Evolutionary conservation across 2,329 filamentous ascomycete species (phyloP), one percentile per base, ranked within the genome.

Genomic region (Colletotrichum sansevieriae): DNA sequence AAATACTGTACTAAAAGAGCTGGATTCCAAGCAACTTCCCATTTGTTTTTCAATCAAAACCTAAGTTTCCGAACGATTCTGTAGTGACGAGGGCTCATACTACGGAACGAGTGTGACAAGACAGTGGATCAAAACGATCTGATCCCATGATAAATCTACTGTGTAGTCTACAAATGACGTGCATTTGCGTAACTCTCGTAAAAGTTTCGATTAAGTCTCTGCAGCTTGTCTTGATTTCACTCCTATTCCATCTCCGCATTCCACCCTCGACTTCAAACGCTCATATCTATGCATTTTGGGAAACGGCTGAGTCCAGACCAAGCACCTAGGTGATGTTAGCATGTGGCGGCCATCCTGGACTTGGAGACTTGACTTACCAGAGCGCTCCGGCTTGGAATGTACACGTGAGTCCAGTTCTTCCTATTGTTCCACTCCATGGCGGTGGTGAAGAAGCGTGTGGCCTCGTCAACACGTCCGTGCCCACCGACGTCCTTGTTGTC

Each of bases 361-460:
- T 7, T 25, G 11, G 18, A 20, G 46, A 55, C 39, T 51, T 44
- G 46, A 60, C 87, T 82, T 83, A 97, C 95, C 78, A 98, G 83
- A 20, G 94, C 95, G 70, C 92, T 94, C 74, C 95, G 86, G 60
- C 89, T 89, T 15, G 95, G 95, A 70, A 97, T 88, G 78, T 99
- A 99, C 61, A 98, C 88, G 78, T 98, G 96, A 55, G 93, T 89
- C 83, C 93, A 98, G 81, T 98, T 98, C 83, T 88, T 91, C 71
- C 96, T 85, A 13, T 88, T 88, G 77, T 98, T 98, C 96, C 96
- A 98, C 71, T 88, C 87, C 83, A 98, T 88, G 13, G 94, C 89
- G 5, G 94, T 97, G 0, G 96, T 98, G 79, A 97, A 98, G 84
- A 96, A 98, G 39, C 93, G 86, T 2, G 93, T 96, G n/a, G 82